A percentile compares a stretch with the other conserved stretches of the same genome.
phyloP scores from a whole-genome alignment of 2,329 filamentous ascomycete species.

The Laburnicola sp. region DNA sequence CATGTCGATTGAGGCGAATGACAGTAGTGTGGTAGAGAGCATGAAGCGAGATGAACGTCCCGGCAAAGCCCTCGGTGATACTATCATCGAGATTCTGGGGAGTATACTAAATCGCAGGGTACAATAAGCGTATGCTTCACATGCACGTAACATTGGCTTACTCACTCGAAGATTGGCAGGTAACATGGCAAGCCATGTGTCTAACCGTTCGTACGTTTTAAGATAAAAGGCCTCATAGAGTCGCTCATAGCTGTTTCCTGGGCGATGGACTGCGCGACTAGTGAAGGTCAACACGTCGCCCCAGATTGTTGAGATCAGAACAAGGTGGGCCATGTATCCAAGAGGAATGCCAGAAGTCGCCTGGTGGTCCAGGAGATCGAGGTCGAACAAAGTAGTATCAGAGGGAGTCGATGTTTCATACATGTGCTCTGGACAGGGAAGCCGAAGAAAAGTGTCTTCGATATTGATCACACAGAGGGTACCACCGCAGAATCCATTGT shows the following conservation, averaged over 20 bases:
- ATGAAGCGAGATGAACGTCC: conserved; percentile 66
- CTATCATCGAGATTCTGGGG: conserved; percentile 61
- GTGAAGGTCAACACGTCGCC: conserved; percentile 65
- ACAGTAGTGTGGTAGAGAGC: conserved; percentile 66
- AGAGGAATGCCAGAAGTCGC: conserved; percentile 41
- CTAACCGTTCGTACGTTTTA: conserved; percentile 56
- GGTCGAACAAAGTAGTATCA: conserved; percentile 64
- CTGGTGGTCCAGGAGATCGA: conserved; percentile 49
- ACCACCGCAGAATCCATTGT: conserved; percentile 61
- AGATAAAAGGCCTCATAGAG: conserved; percentile 58
- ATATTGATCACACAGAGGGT: conserved; percentile 59
- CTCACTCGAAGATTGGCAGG: conserved; percentile 54
- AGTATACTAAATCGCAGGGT: conserved; percentile 46
- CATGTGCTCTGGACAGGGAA: conserved; percentile 63
- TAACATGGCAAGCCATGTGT: conserved; percentile 62
- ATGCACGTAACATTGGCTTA: not conserved
- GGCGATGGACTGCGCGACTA: conserved; percentile 55
- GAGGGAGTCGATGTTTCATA: conserved; percentile 65
- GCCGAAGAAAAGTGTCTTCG: conserved; percentile 67
- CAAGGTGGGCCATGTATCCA: conserved; percentile 61
- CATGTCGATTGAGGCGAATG: conserved; percentile 67
- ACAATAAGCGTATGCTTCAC: not conserved
- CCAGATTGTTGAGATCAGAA: conserved; percentile 67
- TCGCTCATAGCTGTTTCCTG: conserved; percentile 48
- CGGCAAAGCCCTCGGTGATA: conserved; percentile 57